Conservation (phyloP, 495 filamentous ascomycete species). For the Penicillium taxi region DNA sequence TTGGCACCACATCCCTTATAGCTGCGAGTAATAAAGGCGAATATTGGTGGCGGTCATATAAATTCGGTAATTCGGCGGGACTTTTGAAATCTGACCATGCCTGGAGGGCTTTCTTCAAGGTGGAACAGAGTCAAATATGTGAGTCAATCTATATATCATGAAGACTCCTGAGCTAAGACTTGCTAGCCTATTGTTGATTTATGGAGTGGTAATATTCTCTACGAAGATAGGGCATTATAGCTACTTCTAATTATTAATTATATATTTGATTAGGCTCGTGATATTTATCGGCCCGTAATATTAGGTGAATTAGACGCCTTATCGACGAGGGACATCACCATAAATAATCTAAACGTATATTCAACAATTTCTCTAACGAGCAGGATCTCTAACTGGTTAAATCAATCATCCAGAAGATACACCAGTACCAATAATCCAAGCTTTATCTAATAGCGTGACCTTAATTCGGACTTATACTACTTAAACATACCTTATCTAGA, state of each 20-base stretch:
- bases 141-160: no score
- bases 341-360: not conserved
- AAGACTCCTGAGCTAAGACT: no score
- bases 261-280: slow-evolving; percentile 29
- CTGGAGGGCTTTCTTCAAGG: not conserved
- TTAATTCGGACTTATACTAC: not conserved
- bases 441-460: not conserved
- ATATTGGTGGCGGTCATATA: no score
- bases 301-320: not conserved
- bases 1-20: not conserved
- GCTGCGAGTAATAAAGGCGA: not conserved
- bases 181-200: slow-evolving; percentile 13
- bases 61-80: not conserved
- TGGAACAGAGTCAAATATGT: no score
- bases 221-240: slow-evolving; percentile 19
- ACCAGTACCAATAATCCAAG: not conserved
- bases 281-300: slow-evolving; percentile 16
- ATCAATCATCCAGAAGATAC: not conserved
- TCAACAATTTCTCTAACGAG: not conserved
- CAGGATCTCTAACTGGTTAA: not conserved
- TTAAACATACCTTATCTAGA: not conserved
- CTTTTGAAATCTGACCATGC: not conserved
- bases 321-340: not conserved
- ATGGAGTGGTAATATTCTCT: slow-evolving; percentile 18
- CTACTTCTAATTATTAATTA: slow-evolving; percentile 28